These are phyloP conservation scores for Phytophthora fragariaefolia DNA, from an alignment of 352 stramenopile species.

Conservation along the genomic window DNA sequence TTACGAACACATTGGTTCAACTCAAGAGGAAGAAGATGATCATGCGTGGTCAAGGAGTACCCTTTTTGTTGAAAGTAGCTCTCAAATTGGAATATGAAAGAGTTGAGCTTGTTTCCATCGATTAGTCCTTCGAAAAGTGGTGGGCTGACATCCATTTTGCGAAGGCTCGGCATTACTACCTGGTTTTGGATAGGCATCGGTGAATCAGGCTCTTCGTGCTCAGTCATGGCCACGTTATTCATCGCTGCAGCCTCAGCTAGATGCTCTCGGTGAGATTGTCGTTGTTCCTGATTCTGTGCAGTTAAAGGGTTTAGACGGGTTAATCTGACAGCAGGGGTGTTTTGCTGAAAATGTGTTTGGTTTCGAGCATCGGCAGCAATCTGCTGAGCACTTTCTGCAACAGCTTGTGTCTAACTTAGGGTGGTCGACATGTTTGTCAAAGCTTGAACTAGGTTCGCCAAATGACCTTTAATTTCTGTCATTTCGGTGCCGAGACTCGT, in stretches of 20 bases:
- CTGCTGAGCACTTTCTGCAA: not conserved
- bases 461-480: conserved; percentile 5
- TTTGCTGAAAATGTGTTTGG: not conserved
- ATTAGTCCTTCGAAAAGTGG: conserved; percentile 13
- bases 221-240: not conserved
- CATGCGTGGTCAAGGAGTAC: not conserved
- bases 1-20: not conserved
- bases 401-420: not conserved
- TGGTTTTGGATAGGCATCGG: too few relatives aligned
- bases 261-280: too few relatives aligned
- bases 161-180: conserved; percentile 1
- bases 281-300: too few relatives aligned
- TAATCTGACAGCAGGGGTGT: too few relatives aligned
- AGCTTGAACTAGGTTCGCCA: not conserved
- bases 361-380: not conserved
- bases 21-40: conserved; percentile 1
- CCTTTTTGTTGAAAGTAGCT: conserved; percentile 10
- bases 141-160: conserved; percentile 12
- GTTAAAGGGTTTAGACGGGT: not conserved
- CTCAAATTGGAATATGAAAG: conserved; percentile 10
- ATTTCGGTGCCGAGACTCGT: not conserved
- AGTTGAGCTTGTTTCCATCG: conserved; percentile 16
- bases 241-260: too few relatives aligned
- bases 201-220: too few relatives aligned
- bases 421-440: not conserved